Percentiles rank a stretch among this genome's conserved stretches.
phyloP scores from a whole-genome alignment of 768 basidiomycete species.

The Rhizopogon sp. region DNA sequence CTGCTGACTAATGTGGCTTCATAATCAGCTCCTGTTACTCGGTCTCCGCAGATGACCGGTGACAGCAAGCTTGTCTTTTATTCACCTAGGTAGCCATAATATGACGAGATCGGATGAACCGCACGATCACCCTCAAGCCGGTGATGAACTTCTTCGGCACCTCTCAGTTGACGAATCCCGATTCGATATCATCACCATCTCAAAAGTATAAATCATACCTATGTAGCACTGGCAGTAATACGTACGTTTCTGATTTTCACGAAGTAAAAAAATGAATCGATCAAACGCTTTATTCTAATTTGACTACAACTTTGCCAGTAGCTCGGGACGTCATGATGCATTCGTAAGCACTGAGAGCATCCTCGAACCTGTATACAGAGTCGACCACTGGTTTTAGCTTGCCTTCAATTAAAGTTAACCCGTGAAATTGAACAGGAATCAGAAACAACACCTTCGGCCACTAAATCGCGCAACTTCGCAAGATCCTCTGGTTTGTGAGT shows the following conservation, averaged over 20 bases:
- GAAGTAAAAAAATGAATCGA: not conserved
- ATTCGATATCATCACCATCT: not conserved
- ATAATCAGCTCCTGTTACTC: not conserved
- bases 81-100: not conserved
- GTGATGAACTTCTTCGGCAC: not conserved
- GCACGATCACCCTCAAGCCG: not conserved
- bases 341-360: slow-evolving; percentile 58
- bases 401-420: slow-evolving; percentile 24
- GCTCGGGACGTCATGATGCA: slow-evolving; percentile 49
- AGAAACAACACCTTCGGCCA: slow-evolving; percentile 35
- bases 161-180: not conserved
- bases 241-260: not conserved
- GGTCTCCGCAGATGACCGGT: not conserved
- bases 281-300: slow-evolving; percentile 25
- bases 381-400: slow-evolving; percentile 54
- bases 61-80: too few relatives aligned
- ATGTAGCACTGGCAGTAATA: not conserved
- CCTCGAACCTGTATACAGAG: slow-evolving; percentile 51
- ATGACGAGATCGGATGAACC: not conserved
- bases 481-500: slow-evolving; percentile 31
- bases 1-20: slow-evolving; percentile 28
- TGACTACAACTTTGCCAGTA: slow-evolving; percentile 64
- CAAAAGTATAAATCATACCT: not conserved
- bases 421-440: not conserved
- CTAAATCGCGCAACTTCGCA: slow-evolving; percentile 28